Percentiles rank a stretch among this genome's conserved stretches.
These are phyloP conservation scores for Ustilago xerochloae DNA, from an alignment of 1,284 basidiomycete species.

Conservation along the genomic window DNA sequence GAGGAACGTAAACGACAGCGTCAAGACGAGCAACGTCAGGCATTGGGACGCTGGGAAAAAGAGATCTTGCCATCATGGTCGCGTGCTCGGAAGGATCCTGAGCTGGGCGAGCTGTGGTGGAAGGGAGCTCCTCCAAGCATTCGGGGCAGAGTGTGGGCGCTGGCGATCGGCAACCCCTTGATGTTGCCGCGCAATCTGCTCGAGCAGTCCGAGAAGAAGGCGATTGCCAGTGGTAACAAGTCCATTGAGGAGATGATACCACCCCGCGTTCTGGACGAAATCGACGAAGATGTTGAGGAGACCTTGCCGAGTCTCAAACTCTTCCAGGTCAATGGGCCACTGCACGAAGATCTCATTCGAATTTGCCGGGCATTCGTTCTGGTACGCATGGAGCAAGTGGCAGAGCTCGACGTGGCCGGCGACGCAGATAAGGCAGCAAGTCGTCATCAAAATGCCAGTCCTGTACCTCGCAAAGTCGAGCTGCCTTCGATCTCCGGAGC, in stretches of 20 bases:
- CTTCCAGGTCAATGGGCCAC: conserved; percentile 82
- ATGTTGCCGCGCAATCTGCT: conserved; percentile 73
- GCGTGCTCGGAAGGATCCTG: conserved; percentile 76
- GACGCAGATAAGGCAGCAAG: conserved; percentile 28
- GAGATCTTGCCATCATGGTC: conserved; percentile 86
- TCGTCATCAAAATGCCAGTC: conserved; percentile 17
- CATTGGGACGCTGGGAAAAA: conserved; percentile 79
- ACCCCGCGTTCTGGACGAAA: conserved; percentile 72
- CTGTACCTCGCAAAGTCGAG: not conserved
- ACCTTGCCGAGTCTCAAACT: conserved; percentile 90
- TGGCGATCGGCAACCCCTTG: conserved; percentile 86
- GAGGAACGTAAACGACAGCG: conserved; percentile 34
- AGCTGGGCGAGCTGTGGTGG: conserved; percentile 86
- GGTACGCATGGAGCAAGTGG: conserved; percentile 82
- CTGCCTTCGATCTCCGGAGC: conserved; percentile 7
- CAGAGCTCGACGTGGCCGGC: conserved; percentile 30
- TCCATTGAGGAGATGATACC: conserved; percentile 24
- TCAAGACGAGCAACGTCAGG: conserved; percentile 73
- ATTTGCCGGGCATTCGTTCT: conserved; percentile 92
- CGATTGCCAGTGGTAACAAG: not conserved
- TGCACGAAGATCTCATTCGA: conserved; percentile 87
- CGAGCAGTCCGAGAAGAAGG: conserved; percentile 29
- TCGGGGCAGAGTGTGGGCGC: conserved; percentile 86
- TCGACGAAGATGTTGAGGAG: conserved; percentile 82
- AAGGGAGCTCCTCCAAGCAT: conserved; percentile 87